phyloP scores from a whole-genome alignment of 163 green algal genomes.

The Coccomyxa subellipsoidea region DNA sequence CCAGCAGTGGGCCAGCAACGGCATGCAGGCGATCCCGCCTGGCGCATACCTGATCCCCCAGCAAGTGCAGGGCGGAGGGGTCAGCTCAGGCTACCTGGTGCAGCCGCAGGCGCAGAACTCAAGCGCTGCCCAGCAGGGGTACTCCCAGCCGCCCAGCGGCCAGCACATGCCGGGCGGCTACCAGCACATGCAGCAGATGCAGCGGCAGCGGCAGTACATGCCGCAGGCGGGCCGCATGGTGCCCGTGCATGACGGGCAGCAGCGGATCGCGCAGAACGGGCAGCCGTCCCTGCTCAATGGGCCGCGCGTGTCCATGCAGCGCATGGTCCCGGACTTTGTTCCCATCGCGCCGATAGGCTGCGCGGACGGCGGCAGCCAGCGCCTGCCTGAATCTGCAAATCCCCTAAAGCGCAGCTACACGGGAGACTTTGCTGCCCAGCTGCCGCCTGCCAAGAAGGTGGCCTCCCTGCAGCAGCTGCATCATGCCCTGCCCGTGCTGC shows the following conservation, averaged over 20 bases:
- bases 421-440: not conserved
- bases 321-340: not conserved
- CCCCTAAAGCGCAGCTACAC: not conserved
- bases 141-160: not conserved
- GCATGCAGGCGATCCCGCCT: not conserved
- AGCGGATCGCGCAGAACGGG: not conserved
- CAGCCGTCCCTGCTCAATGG: not conserved
- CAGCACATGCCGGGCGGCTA: not conserved
- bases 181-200: not conserved
- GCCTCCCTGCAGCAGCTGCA: slow-evolving; percentile 10
- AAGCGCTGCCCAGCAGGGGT: not conserved
- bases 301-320: not conserved
- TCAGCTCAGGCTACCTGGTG: not conserved
- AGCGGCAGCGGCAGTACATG: not conserved
- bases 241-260: not conserved
- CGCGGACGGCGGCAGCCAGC: not conserved
- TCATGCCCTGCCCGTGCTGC: slow-evolving; percentile 8
- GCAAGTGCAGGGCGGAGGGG: not conserved
- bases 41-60: slow-evolving; percentile 3
- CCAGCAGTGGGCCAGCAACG: not conserved
- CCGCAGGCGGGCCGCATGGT: not conserved
- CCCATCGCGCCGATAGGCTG: not conserved
- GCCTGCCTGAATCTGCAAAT: not conserved
- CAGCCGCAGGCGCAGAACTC: not conserved
- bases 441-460: not conserved